phyloP scores from a whole-genome alignment of 139 green algal genomes.

The Chlorella sp. region DNA sequence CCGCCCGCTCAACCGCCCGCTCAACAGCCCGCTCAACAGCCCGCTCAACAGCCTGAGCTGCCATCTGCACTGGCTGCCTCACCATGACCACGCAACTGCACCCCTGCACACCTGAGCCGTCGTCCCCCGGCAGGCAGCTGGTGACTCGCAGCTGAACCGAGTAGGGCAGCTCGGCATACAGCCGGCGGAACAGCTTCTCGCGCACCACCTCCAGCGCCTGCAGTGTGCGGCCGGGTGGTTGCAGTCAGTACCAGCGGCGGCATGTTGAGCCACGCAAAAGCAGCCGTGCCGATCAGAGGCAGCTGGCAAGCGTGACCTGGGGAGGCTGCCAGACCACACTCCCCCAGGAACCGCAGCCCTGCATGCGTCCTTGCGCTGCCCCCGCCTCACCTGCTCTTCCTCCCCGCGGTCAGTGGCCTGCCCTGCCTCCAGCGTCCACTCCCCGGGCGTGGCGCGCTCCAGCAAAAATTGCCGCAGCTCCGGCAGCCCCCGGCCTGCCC shows the following conservation, averaged over 20 bases:
- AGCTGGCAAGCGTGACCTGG: no score
- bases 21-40: no score
- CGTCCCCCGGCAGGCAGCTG: slow-evolving; percentile 7
- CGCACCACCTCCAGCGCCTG: slow-evolving; percentile 56
- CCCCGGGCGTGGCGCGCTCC: slow-evolving; percentile 24
- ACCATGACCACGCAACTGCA: no score
- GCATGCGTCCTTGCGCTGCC: no score
- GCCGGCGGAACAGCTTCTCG: slow-evolving; percentile 61
- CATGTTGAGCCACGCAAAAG: no score
- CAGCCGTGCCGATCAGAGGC: no score
- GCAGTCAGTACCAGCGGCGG: no score
- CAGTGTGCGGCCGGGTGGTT: no score
- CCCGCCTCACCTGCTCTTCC: slow-evolving; percentile 39
- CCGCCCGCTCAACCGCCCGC: no score
- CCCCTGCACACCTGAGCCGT: not conserved
- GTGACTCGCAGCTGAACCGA: not conserved
- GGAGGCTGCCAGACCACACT: no score
- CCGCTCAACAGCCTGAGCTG: no score
- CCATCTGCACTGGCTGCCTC: no score
- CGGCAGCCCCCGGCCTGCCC: slow-evolving; percentile 31
- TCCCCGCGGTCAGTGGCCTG: slow-evolving; percentile 40
- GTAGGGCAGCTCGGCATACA: slow-evolving; percentile 41
- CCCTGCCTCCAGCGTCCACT: slow-evolving; percentile 38
- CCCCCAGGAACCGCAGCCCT: not conserved
- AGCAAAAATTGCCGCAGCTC: slow-evolving; percentile 22